phyloP scores from a whole-genome alignment of 2,329 filamentous ascomycete genomes.

The Mycosphaerella sp. region DNA sequence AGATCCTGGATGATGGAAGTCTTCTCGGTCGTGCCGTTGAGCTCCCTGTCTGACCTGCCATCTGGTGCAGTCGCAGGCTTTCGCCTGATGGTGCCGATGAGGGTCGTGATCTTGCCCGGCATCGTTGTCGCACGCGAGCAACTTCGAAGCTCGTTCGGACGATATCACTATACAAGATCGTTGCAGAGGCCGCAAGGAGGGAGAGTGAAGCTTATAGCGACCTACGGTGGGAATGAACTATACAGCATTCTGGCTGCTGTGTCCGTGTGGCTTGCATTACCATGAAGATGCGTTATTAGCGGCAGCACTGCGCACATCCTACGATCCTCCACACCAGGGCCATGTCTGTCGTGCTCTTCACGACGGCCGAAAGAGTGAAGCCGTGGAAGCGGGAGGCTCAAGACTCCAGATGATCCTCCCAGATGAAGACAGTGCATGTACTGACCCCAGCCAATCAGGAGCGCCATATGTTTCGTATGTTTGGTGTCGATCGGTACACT shows the following conservation, averaged over 20 bases:
- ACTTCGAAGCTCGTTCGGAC: background rate
- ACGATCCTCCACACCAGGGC: background rate
- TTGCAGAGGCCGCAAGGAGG: background rate
- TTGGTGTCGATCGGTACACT: background rate
- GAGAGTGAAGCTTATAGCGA: background rate
- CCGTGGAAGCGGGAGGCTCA: background rate
- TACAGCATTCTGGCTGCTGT: background rate
- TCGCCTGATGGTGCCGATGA: constrained; percentile 43
- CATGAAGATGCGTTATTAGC: constrained; percentile 4
- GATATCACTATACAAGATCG: background rate
- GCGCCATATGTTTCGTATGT: background rate
- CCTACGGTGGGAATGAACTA: background rate
- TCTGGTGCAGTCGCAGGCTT: constrained; percentile 46
- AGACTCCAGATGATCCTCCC: constrained; percentile 3
- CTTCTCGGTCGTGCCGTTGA: constrained; percentile 33
- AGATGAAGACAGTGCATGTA: constrained; percentile 3
- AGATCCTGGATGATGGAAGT: constrained; percentile 40
- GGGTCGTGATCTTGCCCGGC: constrained; percentile 36
- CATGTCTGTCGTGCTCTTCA: background rate
- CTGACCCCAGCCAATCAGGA: constrained; percentile 3
- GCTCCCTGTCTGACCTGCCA: constrained; percentile 40
- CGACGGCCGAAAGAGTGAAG: background rate
- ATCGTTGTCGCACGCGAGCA: background rate
- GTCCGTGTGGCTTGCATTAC: constrained; percentile 3
- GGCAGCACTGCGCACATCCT: background rate